Evolutionary conservation across 768 basidiomycete genomes (phyloP), one percentile per base, ranked within the genome.

Genomic region (Phylloporus arenicola): DNA sequence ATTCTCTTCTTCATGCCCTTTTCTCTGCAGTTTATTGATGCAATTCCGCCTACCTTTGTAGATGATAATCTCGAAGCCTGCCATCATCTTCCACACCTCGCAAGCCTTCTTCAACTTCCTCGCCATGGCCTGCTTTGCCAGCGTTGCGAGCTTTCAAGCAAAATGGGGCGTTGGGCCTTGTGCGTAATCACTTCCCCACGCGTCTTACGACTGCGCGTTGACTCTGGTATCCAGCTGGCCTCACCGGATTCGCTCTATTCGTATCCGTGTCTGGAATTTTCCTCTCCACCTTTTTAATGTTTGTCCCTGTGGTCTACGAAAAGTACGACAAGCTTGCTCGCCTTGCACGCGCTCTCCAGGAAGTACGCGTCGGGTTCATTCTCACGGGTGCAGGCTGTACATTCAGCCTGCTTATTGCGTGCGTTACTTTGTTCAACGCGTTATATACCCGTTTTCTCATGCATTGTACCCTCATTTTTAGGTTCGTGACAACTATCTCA

Each of bases 91-190:
- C 63, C 82, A 88, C 64, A 66, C 79, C 27, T 82, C 80, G 3
- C 88, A 95, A 73, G 78, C 82, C 47, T 93, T 97, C 76, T 92
- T 95, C 82, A 85, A 87, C 66, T 96, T 97, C 64, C 77, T 97
- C 41, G 82, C 90, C 12, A 86, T 95, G 82, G 86, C 85, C 42
- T 94, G 91, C 63, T 92, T 91, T 59, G 94, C 88, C 8, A 84
- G 87, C 58, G 88, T 92, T 4, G 93, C 93, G 0, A 72, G 75
- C 19, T 97, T 95, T 68, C 93, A 97, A 60, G 83, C 88, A 4
- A 85, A 86, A 57, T 93, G 82, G 81, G 62, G 75, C 10, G 78
- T 95, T 20, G 89, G 89, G 8, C 89, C 91, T 34, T 96, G 93
- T 95, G 58, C 58, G 92, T 81, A 16, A 44, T 30, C n/a, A 13